Evolutionary conservation across 2,329 filamentous ascomycete species (phyloP).

Genomic region (Fusarium graminum): DNA sequence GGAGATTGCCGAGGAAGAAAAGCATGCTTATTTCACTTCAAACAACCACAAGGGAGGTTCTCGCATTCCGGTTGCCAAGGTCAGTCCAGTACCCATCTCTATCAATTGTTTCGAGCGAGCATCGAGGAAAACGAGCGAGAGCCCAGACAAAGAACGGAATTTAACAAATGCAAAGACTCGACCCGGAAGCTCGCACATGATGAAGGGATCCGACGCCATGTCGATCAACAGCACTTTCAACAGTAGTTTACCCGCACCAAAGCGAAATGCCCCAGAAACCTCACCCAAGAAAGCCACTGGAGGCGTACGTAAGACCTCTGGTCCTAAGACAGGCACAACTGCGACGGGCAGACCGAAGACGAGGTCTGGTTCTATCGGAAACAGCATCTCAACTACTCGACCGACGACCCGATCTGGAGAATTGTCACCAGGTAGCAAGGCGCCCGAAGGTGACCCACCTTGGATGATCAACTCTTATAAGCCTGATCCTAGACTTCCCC

Average conservation of each 20-base stretch:
- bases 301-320: slow-evolving; percentile 60
- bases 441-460: slow-evolving; percentile 92
- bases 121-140: slow-evolving; percentile 70
- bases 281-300: slow-evolving; percentile 66
- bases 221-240: slow-evolving; percentile 38
- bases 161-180: slow-evolving; percentile 73
- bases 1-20: slow-evolving; percentile 76
- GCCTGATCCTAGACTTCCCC: slow-evolving; percentile 91
- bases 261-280: slow-evolving; percentile 61
- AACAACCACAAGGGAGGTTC: slow-evolving; percentile 74
- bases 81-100: slow-evolving; percentile 82
- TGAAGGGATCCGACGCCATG: slow-evolving; percentile 53
- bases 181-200: slow-evolving; percentile 76
- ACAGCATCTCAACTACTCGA: slow-evolving; percentile 62
- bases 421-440: slow-evolving; percentile 65
- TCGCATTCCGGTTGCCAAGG: slow-evolving; percentile 87
- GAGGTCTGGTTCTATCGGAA: slow-evolving; percentile 66
- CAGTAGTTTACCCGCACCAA: slow-evolving; percentile 50
- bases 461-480: slow-evolving; percentile 97
- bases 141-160: slow-evolving; percentile 66
- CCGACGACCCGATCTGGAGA: slow-evolving; percentile 74
- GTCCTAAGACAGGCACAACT: slow-evolving; percentile 55
- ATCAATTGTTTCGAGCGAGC: slow-evolving; percentile 80
- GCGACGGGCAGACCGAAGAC: slow-evolving; percentile 70
- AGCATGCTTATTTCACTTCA: slow-evolving; percentile 64